These are phyloP conservation scores for Magnolia sinica DNA, from an alignment of 164 flowering plant species.

Conservation along the genomic window DNA sequence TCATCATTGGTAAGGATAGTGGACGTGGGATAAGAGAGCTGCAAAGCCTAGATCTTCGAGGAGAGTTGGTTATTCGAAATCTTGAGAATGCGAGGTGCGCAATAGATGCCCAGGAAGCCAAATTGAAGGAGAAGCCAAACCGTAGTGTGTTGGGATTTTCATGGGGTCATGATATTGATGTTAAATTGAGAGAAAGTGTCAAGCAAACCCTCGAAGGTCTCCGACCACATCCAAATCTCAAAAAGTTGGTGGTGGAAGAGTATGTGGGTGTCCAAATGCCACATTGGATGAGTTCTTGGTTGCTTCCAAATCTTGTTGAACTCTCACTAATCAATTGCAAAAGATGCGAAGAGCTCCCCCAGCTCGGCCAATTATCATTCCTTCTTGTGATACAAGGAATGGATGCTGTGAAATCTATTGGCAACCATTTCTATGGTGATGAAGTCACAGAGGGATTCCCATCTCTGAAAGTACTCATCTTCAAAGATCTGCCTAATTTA, in stretches of 20 bases:
- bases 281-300: neutral
- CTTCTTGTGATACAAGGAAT: neutral
- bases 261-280: neutral
- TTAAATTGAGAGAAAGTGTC: neutral
- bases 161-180: neutral
- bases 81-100: neutral
- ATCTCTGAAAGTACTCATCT: neutral
- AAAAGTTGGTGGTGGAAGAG: neutral
- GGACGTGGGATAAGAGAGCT: neutral
- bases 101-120: neutral
- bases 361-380: neutral
- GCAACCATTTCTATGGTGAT: neutral
- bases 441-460: neutral
- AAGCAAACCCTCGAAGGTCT: neutral
- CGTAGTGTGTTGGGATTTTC: neutral
- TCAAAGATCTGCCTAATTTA: neutral
- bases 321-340: neutral
- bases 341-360: neutral
- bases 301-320: neutral
- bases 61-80: neutral
- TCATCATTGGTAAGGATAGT: neutral
- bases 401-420: neutral
- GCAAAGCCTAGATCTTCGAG: neutral
- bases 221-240: neutral
- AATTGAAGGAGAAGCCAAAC: neutral